Percentiles rank a stretch among this genome's conserved stretches.
Conservation (phyloP, 2,329 filamentous ascomycete species). For the Alternaria arborescens region DNA sequence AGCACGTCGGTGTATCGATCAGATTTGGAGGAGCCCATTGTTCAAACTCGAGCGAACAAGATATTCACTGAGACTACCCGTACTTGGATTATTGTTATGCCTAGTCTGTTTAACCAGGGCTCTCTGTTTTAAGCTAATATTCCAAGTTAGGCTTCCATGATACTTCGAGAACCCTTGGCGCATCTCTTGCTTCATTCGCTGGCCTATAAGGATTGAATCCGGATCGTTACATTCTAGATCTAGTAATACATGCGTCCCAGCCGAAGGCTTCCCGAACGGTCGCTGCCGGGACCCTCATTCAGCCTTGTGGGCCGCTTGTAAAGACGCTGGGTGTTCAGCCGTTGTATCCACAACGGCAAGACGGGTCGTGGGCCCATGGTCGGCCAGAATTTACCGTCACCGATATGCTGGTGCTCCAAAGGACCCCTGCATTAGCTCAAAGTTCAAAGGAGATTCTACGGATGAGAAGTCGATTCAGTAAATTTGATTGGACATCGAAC, state of each 20-base stretch:
- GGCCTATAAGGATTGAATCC: neutral
- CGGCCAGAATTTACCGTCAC: constrained; percentile 9
- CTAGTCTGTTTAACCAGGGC: neutral
- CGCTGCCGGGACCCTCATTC: constrained; percentile 4
- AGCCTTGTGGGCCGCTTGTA: constrained; percentile 6
- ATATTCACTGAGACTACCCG: neutral
- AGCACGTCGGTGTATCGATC: neutral
- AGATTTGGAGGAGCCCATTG: neutral
- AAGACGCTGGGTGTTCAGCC: constrained; percentile 5
- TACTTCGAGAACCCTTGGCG: neutral
- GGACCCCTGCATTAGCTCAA: constrained; percentile 10
- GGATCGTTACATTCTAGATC: neutral
- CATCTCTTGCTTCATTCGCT: neutral
- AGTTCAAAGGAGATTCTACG: neutral
- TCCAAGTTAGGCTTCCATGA: neutral
- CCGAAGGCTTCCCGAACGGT: constrained; percentile 5
- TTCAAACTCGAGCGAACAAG: neutral
- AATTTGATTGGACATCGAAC: neutral
- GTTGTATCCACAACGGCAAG: constrained; percentile 16
- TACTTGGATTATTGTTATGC: neutral
- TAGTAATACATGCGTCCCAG: neutral
- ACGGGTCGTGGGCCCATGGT: constrained; percentile 6
- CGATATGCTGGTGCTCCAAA: constrained; percentile 1
- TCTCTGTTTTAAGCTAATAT: neutral
- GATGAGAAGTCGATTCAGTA: neutral